Conservation (phyloP, 139 green algal species). For the Trebouxia sp. region DNA sequence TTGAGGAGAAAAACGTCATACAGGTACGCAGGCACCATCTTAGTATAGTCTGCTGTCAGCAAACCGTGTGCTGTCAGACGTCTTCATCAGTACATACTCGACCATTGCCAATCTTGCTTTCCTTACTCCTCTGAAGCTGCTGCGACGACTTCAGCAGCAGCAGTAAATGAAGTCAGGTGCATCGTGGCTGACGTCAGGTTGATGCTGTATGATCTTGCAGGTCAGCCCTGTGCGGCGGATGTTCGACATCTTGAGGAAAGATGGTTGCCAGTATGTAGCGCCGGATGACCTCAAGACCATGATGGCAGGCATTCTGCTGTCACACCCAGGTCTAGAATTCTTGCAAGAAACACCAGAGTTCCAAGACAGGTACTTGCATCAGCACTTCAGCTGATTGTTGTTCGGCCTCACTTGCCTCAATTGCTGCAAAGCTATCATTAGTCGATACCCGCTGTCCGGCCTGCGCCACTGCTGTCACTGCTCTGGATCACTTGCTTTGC, state of each 20-base stretch:
- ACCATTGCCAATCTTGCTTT: too few relatives aligned
- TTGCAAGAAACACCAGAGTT: slow-evolving; percentile 96
- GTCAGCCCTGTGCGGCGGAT: slow-evolving; percentile 33
- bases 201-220: not conserved
- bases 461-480: too few relatives aligned
- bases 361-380: slow-evolving; percentile 80
- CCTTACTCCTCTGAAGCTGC: too few relatives aligned
- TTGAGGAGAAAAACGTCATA: slow-evolving; percentile 40
- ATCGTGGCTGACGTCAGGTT: not conserved
- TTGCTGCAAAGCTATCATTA: not conserved
- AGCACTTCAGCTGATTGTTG: not conserved
- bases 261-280: slow-evolving; percentile 36
- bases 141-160: too few relatives aligned
- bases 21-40: not conserved
- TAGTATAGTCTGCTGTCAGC: too few relatives aligned
- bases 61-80: too few relatives aligned
- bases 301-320: slow-evolving; percentile 82
- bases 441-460: not conserved
- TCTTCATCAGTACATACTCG: too few relatives aligned
- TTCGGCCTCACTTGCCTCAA: not conserved
- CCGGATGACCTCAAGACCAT: slow-evolving; percentile 84
- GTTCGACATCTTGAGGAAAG: slow-evolving; percentile 56
- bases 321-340: slow-evolving; percentile 97
- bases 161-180: too few relatives aligned
- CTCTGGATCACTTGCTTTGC: too few relatives aligned